Evolutionary conservation across 1,139 yeast species (phyloP).

Genomic region (Scheffersomyces stambukii): DNA sequence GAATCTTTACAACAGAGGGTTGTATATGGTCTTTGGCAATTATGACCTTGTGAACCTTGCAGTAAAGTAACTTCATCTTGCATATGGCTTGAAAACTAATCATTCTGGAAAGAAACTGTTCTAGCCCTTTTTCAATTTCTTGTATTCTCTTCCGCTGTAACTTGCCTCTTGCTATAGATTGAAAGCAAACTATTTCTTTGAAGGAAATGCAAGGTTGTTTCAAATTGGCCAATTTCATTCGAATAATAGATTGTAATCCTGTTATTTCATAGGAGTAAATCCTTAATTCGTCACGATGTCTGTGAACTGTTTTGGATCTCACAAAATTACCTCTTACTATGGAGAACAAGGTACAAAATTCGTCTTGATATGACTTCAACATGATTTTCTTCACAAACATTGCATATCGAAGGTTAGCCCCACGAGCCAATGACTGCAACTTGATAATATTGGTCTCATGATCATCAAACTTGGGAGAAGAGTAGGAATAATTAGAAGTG

Average conservation of each 20-base stretch:
- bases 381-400: slow-evolving; percentile 60
- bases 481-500: slow-evolving; percentile 8
- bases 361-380: slow-evolving; percentile 51
- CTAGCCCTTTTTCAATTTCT: slow-evolving; percentile 9
- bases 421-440: slow-evolving; percentile 63
- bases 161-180: slow-evolving; percentile 27
- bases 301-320: slow-evolving; percentile 33
- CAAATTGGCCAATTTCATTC: slow-evolving; percentile 22
- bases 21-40: slow-evolving; percentile 21
- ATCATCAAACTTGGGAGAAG: slow-evolving; percentile 23
- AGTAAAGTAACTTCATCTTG: slow-evolving; percentile 23
- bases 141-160: slow-evolving; percentile 13
- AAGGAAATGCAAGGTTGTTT: too few species aligned
- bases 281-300: slow-evolving; percentile 33
- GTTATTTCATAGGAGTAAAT: slow-evolving; percentile 24
- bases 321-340: slow-evolving; percentile 38
- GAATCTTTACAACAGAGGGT: slow-evolving; percentile 23
- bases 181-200: slow-evolving; percentile 20
- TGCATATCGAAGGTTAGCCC: slow-evolving; percentile 58
- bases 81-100: slow-evolving; percentile 25
- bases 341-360: slow-evolving; percentile 34
- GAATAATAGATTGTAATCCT: slow-evolving; percentile 33
- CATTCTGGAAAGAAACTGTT: slow-evolving; percentile 8
- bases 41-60: slow-evolving; percentile 20
- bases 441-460: slow-evolving; percentile 26